Evolutionary conservation across 179 eudicot species (phyloP), one percentile per base, ranked within the genome.

Genomic region (Beta macrorhiza): DNA sequence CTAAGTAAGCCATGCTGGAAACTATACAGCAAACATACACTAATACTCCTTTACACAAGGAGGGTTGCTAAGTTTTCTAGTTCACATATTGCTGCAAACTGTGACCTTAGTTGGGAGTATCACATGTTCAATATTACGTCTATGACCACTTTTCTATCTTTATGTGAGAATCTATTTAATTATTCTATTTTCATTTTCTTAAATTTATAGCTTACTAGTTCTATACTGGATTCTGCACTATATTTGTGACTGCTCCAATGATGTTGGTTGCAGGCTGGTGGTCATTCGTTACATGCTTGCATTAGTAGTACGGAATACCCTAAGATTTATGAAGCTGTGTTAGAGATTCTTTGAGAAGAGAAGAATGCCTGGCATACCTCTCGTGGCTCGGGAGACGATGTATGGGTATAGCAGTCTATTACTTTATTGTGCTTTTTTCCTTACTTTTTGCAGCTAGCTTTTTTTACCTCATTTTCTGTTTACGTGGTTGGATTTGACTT

Each of bases 351-450:
- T 44, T 74, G 65, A 78, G 59, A 81, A 57, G 71, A 85, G 81
- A 85, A 94, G 88, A 91, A 95, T 95, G 99, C 98, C 98, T 57
- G 98, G 99, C 86, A 92, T 91, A 94, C 97, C 97, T 78, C 89
- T 94, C 58, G 93, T 88, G 84, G 87, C 94, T 84, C 91, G 96
- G 82, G 96, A 96, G 88, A 87, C 91, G 76, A 89, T 86, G 99
- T 96, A 90, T 76, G 89, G 73, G 55, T 76, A 64, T 70, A 79
- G 19, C 22, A 16, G n/a, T 37, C 61, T 29, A 32, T 25, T 51
- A 61, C 14, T 59, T 81, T 29, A 29, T 63, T 20, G 2, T 64
- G 7, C 19, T 8, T 56, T 68, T 53, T 59, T 29, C 63, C 20
- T 55, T 57, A 56, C 49, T 49, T 19, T 69, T 61, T 53, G 19